These are phyloP conservation scores for Spathaspora sp. DNA, from an alignment of 1,139 yeast genomes.

Conservation along the genomic window DNA sequence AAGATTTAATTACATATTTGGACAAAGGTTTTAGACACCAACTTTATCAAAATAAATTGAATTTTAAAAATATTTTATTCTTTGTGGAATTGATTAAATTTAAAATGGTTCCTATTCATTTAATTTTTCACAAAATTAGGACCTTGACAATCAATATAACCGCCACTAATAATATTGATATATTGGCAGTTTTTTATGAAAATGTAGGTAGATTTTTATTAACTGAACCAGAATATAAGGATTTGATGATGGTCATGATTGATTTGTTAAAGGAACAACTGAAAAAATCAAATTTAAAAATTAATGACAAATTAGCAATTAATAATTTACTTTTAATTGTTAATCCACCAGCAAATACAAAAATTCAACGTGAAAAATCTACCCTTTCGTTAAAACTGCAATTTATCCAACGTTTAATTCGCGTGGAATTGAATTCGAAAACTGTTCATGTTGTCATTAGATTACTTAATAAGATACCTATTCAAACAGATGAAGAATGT, in stretches of 20 bases:
- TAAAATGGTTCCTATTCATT: conserved; percentile 67
- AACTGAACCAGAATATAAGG: conserved; percentile 58
- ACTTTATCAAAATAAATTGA: conserved; percentile 49
- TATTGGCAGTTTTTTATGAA: conserved; percentile 67
- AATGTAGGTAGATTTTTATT: conserved; percentile 69
- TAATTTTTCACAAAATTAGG: conserved; percentile 70
- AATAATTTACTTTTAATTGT: conserved; percentile 59
- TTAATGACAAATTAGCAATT: conserved; percentile 60
- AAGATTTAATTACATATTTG: conserved; percentile 53
- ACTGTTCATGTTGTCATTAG: conserved; percentile 35
- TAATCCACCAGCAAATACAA: conserved; percentile 52
- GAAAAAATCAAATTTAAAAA: conserved; percentile 49
- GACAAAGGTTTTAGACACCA: conserved; percentile 64
- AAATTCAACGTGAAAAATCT: conserved; percentile 21
- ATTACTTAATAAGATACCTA: conserved; percentile 47
- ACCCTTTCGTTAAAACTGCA: conserved; percentile 40
- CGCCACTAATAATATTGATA: conserved; percentile 61
- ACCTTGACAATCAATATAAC: conserved; percentile 52
- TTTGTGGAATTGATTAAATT: conserved; percentile 79
- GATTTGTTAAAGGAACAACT: conserved; percentile 52
- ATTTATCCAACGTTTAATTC: conserved; percentile 51
- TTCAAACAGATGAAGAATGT: conserved; percentile 41
- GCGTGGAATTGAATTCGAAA: conserved; percentile 47
- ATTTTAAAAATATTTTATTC: conserved; percentile 58
- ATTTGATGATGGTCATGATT: conserved; percentile 64